A percentile compares a stretch with the other conserved stretches of the same genome.
Evolutionary conservation across 2,329 filamentous ascomycete genomes (phyloP).

Genomic region (Stagonosporopsis rhizophila): DNA sequence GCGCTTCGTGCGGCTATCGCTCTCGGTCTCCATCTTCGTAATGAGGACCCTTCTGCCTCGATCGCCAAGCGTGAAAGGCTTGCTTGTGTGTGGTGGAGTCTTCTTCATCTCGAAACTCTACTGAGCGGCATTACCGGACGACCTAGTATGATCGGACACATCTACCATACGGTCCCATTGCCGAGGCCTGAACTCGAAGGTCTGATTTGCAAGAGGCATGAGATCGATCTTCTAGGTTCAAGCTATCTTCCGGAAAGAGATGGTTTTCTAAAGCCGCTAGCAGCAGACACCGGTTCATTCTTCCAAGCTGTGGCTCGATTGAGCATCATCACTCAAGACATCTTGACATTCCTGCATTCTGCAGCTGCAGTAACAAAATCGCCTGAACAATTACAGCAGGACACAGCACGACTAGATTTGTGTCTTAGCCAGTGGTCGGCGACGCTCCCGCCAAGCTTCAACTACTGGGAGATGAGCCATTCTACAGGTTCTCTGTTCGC

Average conservation of each 20-base stretch:
- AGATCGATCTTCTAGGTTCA: background rate
- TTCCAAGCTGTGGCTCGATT: slow-evolving; percentile 28
- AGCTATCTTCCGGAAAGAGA: slow-evolving; percentile 10
- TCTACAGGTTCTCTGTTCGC: slow-evolving; percentile 1
- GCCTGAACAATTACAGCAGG: slow-evolving; percentile 42
- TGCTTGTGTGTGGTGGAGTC: slow-evolving; percentile 51
- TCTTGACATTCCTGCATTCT: slow-evolving; percentile 46
- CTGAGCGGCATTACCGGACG: slow-evolving; percentile 51
- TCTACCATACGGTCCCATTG: slow-evolving; percentile 43
- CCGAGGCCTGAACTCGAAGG: slow-evolving; percentile 37
- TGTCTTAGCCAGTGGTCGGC: slow-evolving; percentile 45
- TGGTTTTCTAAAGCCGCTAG: background rate
- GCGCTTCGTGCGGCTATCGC: slow-evolving; percentile 46
- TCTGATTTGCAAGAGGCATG: slow-evolving; percentile 17
- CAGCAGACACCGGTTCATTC: slow-evolving; percentile 25
- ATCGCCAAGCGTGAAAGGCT: slow-evolving; percentile 44
- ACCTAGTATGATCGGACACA: slow-evolving; percentile 48
- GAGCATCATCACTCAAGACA: slow-evolving; percentile 41
- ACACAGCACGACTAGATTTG: slow-evolving; percentile 37
- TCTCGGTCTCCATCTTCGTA: slow-evolving; percentile 50
- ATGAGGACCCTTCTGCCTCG: slow-evolving; percentile 39
- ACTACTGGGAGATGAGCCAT: slow-evolving; percentile 29
- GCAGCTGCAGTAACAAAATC: slow-evolving; percentile 41
- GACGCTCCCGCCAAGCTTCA: slow-evolving; percentile 38
- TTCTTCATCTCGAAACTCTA: slow-evolving; percentile 49